Evolutionary conservation across 2,329 filamentous ascomycete genomes (phyloP).

Genomic region (Aspergillus alliaceus): DNA sequence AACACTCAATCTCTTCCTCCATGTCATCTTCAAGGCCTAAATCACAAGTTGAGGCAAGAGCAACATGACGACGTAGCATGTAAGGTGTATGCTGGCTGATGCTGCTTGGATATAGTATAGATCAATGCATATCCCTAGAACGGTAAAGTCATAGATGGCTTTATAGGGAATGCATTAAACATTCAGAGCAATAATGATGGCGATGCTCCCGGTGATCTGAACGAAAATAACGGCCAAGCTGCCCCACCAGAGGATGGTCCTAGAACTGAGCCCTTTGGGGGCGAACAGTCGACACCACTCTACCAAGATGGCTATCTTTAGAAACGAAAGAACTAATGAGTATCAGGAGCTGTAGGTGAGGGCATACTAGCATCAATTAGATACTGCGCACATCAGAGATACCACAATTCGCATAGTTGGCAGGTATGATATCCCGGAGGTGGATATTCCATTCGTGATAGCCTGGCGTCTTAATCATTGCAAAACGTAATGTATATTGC

Average conservation of each 20-base stretch:
- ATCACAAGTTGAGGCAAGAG: conserved; percentile 36
- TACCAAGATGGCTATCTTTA: conserved; percentile 44
- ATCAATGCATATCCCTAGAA: conserved; percentile 30
- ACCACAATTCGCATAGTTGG: too few relatives aligned
- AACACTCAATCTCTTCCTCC: conserved; percentile 29
- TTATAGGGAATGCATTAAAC: conserved; percentile 32
- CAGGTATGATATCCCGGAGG: background rate
- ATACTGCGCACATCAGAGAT: too few relatives aligned
- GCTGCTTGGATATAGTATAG: conserved; percentile 25
- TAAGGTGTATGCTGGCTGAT: conserved; percentile 31
- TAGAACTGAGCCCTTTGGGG: conserved; percentile 19
- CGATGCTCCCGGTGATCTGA: conserved; percentile 30
- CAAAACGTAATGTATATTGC: background rate
- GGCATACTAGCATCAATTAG: background rate
- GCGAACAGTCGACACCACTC: conserved; percentile 45
- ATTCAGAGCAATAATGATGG: conserved; percentile 32
- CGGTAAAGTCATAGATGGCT: conserved; percentile 33
- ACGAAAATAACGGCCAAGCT: conserved; percentile 28
- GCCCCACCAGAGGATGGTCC: conserved; percentile 36
- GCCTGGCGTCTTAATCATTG: background rate
- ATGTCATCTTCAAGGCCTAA: conserved; percentile 31
- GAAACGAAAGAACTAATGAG: conserved; percentile 34
- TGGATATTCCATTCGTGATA: background rate
- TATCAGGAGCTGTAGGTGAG: conserved; percentile 36
- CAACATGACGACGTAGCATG: conserved; percentile 32